Evolutionary conservation across 768 basidiomycete genomes (phyloP).

Genomic region (Lactarius vividus): DNA sequence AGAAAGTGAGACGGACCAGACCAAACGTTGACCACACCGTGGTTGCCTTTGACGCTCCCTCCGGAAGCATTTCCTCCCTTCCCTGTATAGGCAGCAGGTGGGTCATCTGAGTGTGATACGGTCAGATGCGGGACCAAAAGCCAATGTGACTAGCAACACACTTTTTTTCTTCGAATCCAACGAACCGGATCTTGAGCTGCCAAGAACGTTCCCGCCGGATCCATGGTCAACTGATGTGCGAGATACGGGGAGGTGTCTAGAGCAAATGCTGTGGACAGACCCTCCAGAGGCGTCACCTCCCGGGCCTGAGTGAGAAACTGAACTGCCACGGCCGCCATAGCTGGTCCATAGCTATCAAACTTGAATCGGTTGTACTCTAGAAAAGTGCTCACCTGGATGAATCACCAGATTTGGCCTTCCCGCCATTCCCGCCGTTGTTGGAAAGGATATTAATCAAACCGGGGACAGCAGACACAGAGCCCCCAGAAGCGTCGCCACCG

Average conservation of each 20-base stretch:
- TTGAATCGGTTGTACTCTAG: neutral
- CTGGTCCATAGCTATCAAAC: neutral
- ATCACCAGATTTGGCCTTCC: slow-evolving; percentile 14
- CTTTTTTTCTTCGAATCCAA: slow-evolving; percentile 8
- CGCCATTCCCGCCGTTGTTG: slow-evolving; percentile 32
- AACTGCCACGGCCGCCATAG: slow-evolving; percentile 4
- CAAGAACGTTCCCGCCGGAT: neutral
- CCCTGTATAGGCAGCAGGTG: slow-evolving; percentile 20
- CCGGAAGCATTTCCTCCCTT: slow-evolving; percentile 26
- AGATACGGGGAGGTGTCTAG: neutral
- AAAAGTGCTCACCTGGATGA: slow-evolving; percentile 12
- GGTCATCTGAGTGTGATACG: slow-evolving; percentile 5
- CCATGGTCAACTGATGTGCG: neutral
- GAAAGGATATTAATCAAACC: slow-evolving; percentile 35
- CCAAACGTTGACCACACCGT: slow-evolving; percentile 15
- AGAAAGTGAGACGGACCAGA: slow-evolving; percentile 21
- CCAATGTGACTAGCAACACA: slow-evolving; percentile 5
- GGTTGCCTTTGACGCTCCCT: slow-evolving; percentile 12
- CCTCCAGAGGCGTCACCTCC: slow-evolving; percentile 23
- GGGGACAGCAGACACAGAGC: slow-evolving; percentile 14
- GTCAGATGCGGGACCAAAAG: neutral
- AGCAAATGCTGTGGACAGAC: slow-evolving; percentile 11
- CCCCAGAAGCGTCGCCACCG: slow-evolving; percentile 24
- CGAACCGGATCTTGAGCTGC: slow-evolving; percentile 4
- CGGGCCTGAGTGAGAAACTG: slow-evolving; percentile 15